Base-by-base conservation (phyloP, 345 rosid genomes). In the Boechera divaricarpa region DNA sequence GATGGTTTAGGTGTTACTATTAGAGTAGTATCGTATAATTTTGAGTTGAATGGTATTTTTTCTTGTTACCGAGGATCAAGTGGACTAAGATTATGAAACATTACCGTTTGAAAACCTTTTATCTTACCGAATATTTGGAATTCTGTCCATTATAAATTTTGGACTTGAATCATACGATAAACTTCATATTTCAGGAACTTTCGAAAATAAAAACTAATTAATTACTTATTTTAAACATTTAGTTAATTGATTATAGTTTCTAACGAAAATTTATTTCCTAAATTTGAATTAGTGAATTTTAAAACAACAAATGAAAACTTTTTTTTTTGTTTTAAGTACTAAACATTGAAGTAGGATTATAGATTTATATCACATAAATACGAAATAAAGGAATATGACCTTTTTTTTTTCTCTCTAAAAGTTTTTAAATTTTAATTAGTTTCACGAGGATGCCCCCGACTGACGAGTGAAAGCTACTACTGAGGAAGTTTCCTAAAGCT, bases 401-500 rank as follows among this genome's bases (percentile, higher is more conserved):
- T 21, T 21, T 13, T 29, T 1, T 18, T 7, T 6, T n/a, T 49
- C 7, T 16, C 16, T 3, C 2, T 21, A 16, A 49, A 29, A 65
- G 10, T 12, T 26, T 63, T 41, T 24, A 63, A 65, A 48, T 2
- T 26, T 63, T 62, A 62, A 63, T 13, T n/a, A 28, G 41, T 39
- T 5, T 69, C 54, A 39, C 73, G 49, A 56, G 72, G 38, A 7
- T 4, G 13, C 44, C 47, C 47, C 9, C 45, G 61, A 62, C 53
- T 64, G 71, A 44, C 64, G 53, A 75, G 79, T 66, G 57, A 74
- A 55, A 44, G 71, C 70, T 59, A 9, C 24, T 76, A 59, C 74
- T 16, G 29, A 21, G 29, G 79, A 76, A 68, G 63, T 21, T 68
- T 76, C 79, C 74, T 75, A 36, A 49, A 58, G 42, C 11, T 13